Conservation (phyloP, 768 basidiomycete species). For the Dentipellis fragilis region DNA sequence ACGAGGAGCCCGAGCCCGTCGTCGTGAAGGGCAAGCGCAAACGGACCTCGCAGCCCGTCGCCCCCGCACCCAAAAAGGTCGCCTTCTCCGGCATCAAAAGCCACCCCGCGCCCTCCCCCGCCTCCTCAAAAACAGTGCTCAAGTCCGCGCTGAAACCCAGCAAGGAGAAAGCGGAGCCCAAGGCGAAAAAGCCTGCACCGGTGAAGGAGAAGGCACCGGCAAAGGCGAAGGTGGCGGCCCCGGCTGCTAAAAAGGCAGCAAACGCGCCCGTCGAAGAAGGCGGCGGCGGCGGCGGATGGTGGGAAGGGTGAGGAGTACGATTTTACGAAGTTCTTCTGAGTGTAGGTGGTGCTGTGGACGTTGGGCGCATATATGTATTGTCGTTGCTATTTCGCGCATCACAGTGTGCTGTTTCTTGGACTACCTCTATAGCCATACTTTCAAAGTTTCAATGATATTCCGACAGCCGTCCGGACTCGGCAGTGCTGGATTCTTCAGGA, state of each 20-base stretch:
- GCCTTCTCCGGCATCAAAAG: slow-evolving; percentile 14
- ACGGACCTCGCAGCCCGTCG: slow-evolving; percentile 9
- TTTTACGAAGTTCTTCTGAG: slow-evolving; percentile 46
- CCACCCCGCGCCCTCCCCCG: slow-evolving; percentile 1
- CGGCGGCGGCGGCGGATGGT: slow-evolving; percentile 12
- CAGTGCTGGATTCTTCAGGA: too few species aligned
- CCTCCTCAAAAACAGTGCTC: not conserved
- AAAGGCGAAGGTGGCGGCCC: not conserved
- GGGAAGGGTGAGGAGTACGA: slow-evolving; percentile 37
- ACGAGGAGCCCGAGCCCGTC: slow-evolving; percentile 25
- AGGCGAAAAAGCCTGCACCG: slow-evolving; percentile 4
- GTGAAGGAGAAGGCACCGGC: slow-evolving; percentile 15
- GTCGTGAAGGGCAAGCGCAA: slow-evolving; percentile 23
- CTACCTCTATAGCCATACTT: too few species aligned
- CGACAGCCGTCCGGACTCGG: too few species aligned
- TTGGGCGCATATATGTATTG: too few species aligned
- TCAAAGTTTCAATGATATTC: too few species aligned
- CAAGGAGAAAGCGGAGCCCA: slow-evolving; percentile 5
- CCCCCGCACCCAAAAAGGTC: slow-evolving; percentile 22
- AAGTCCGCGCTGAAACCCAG: slow-evolving; percentile 1
- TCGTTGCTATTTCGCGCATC: too few species aligned
- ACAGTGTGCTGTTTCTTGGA: too few species aligned
- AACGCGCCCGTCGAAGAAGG: slow-evolving; percentile 27
- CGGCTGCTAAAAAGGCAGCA: slow-evolving; percentile 23
- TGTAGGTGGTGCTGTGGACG: not conserved